phyloP scores from a whole-genome alignment of 331 rosid genomes.

The Quercus tomentella region DNA sequence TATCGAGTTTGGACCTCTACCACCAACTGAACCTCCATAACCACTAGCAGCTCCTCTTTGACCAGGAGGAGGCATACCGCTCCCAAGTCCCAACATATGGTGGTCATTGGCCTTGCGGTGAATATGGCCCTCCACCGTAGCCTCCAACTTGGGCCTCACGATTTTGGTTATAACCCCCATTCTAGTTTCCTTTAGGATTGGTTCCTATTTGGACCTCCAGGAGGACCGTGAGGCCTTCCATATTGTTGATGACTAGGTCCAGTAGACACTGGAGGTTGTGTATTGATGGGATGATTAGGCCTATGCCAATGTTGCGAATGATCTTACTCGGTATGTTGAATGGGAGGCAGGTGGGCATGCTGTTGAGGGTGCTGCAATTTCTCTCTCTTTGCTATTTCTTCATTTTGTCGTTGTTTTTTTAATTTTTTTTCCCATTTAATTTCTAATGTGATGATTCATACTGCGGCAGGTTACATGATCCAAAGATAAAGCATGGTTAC shows the following conservation, averaged over 20 bases:
- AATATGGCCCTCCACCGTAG: conserved; percentile 55
- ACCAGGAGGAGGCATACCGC: conserved; percentile 51
- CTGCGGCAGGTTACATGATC: conserved; percentile 63
- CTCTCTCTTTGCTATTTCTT: conserved; percentile 64
- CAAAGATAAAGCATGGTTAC: background rate
- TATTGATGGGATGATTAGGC: conserved; percentile 20
- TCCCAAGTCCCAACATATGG: conserved; percentile 39
- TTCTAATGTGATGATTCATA: conserved; percentile 90
- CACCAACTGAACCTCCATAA: conserved; percentile 63
- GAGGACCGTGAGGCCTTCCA: too few relatives aligned
- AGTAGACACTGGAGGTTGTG: too few relatives aligned
- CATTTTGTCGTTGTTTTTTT: conserved; percentile 78
- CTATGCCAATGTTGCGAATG: conserved; percentile 41
- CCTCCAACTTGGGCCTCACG: conserved; percentile 51
- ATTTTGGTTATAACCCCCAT: conserved; percentile 29
- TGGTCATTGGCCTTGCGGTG: conserved; percentile 61
- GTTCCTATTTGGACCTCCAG: conserved; percentile 3
- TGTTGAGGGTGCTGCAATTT: conserved; percentile 58
- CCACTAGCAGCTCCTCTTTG: conserved; percentile 49
- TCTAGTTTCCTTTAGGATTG: conserved; percentile 18
- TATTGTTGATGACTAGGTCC: too few relatives aligned
- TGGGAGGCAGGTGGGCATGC: conserved; percentile 56
- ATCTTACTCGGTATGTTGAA: conserved; percentile 38
- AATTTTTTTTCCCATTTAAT: conserved; percentile 82
- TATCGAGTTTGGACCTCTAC: conserved; percentile 72